These are phyloP conservation scores for Athelia psychrophila DNA, from an alignment of 1,284 basidiomycete species.

Conservation along the genomic window DNA sequence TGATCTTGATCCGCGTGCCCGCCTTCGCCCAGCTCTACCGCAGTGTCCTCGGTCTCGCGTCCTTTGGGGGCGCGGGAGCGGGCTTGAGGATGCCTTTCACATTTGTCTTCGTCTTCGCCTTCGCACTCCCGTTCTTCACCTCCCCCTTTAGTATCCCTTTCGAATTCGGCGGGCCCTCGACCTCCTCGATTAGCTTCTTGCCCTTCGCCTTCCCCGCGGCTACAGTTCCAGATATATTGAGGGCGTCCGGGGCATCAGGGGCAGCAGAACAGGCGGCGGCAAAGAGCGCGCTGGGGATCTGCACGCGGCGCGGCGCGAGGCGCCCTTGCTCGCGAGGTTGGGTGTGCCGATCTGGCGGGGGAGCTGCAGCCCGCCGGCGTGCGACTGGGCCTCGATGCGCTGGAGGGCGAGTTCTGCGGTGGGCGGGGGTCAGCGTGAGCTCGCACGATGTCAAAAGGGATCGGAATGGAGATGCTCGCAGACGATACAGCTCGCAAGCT, in stretches of 20 bases:
- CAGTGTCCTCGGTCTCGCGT: constrained; percentile 7
- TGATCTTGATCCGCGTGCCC: constrained; percentile 23
- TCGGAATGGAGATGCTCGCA: too few species aligned
- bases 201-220: not conserved
- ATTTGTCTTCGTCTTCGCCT: too few species aligned
- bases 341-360: constrained; percentile 36
- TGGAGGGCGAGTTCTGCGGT: constrained; percentile 34
- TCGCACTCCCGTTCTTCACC: too few species aligned
- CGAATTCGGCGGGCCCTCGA: constrained; percentile 4
- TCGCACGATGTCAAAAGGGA: too few species aligned
- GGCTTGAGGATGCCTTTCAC: constrained; percentile 22
- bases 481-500: too few species aligned
- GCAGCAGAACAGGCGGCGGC: constrained; percentile 7
- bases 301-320: constrained; percentile 26
- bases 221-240: not conserved
- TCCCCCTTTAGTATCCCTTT: too few species aligned
- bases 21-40: constrained; percentile 29
- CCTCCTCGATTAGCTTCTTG: constrained; percentile 27
- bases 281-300: constrained; percentile 28
- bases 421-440: too few species aligned
- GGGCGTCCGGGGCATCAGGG: too few species aligned
- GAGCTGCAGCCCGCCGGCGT: constrained; percentile 22
- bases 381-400: constrained; percentile 30
- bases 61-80: constrained; percentile 5
- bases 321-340: constrained; percentile 38